These are phyloP conservation scores for Chloris gayana DNA, from an alignment of 176 grass and related monocot genomes.

Conservation along the genomic window DNA sequence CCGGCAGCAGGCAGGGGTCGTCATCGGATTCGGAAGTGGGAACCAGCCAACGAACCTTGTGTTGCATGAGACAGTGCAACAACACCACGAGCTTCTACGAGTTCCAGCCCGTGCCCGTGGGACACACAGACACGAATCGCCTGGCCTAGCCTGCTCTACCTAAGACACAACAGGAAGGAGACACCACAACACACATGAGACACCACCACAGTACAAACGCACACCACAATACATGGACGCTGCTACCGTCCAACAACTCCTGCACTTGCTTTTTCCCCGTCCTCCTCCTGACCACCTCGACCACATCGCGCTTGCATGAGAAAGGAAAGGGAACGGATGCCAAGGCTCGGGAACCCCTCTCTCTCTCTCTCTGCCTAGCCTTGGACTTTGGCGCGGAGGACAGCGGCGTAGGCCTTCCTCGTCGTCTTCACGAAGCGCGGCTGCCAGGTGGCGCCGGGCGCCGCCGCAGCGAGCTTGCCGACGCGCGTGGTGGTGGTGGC, in stretches of 20 bases:
- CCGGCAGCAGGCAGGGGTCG: background rate
- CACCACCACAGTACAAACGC: background rate
- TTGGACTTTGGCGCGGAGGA: background rate
- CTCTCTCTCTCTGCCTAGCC: too few species aligned
- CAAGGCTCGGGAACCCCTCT: background rate
- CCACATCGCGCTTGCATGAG: background rate
- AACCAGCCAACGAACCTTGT: background rate
- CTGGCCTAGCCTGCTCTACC: background rate
- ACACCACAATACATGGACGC: background rate
- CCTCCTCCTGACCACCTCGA: background rate
- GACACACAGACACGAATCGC: background rate
- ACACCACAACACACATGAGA: background rate
- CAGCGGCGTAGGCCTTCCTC: too few species aligned
- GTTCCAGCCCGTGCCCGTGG: background rate
- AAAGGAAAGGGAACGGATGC: background rate
- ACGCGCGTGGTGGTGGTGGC: background rate
- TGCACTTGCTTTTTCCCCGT: too few species aligned
- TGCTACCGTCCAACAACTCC: background rate
- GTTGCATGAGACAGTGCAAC: background rate
- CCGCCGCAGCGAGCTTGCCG: background rate
- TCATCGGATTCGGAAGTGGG: background rate
- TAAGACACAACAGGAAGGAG: background rate
- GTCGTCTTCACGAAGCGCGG: background rate
- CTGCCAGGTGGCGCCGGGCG: accelerated
- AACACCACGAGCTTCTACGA: background rate